phyloP scores from a whole-genome alignment of 805 yeast genomes.

The Candida nonsorbophila region DNA sequence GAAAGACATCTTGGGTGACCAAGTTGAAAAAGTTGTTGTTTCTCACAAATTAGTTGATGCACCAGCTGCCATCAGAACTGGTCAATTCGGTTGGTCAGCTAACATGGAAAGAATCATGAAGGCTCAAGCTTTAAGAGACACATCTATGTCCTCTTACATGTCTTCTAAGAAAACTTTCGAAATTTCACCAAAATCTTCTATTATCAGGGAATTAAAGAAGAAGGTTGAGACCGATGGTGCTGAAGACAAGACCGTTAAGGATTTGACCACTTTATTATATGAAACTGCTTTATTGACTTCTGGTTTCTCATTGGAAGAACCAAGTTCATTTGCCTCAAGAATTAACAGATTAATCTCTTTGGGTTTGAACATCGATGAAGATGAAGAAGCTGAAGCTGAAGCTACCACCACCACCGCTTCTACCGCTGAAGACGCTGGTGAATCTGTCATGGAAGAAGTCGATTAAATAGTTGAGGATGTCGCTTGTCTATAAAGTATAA shows the following conservation, averaged over 20 bases:
- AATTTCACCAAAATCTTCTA: constrained; percentile 94
- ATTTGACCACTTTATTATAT: constrained; percentile 89
- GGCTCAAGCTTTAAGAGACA: constrained; percentile 99
- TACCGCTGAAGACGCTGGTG: constrained; percentile 61
- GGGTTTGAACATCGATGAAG: constrained; percentile 97
- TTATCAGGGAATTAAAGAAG: constrained; percentile 90
- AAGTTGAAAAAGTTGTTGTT: constrained; percentile 98
- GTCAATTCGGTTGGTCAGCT: constrained; percentile 99
- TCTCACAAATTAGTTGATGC: constrained; percentile 96
- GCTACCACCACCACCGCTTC: constrained; percentile 42
- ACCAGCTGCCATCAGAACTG: constrained; percentile 99
- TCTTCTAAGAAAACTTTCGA: constrained; percentile 98
- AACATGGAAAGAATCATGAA: constrained; percentile 99
- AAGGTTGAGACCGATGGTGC: constrained; percentile 97
- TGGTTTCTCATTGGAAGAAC: constrained; percentile 98
- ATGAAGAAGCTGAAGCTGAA: constrained; percentile 54
- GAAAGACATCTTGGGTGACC: constrained; percentile 96
- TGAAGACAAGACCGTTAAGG: constrained; percentile 97
- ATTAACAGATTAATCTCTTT: constrained; percentile 96
- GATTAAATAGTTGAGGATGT: constrained; percentile 47
- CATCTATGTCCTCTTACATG: constrained; percentile 99
- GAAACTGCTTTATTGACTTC: constrained; percentile 98
- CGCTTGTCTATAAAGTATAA: constrained; percentile 6
- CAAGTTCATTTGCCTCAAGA: constrained; percentile 94
- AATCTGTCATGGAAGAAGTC: constrained; percentile 98